Evolutionary conservation across 1,139 yeast genomes (phyloP), one percentile per base, ranked within the genome.

Genomic region (Debaryomycetaceae sp.): DNA sequence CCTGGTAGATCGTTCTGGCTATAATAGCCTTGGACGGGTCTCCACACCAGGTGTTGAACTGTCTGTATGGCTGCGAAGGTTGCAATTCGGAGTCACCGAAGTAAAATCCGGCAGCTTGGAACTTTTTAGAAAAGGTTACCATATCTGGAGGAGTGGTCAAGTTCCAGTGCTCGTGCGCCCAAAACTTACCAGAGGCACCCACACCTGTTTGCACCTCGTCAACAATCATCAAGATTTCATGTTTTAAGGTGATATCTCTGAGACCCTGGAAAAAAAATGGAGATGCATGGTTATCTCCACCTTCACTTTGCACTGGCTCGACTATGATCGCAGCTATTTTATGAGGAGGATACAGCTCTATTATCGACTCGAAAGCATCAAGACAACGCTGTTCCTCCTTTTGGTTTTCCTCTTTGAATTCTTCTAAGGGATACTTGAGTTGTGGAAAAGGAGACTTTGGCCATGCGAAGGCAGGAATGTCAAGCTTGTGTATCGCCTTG

Each of bases 31-130:
- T 78, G 29, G 84, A 79, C 56, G 89, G 87, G 58, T 83, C 89
- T 54, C 89, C 91, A 65, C 88, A 83, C 91, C 91, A 83, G 46
- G 91, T 83, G 74, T 83, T 83, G 70, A 83, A 83, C 60, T 83
- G 89, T 66, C 89, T 77, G 65, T 78, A 83, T 8, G 89, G 78
- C 50, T 69, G 70, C 49, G 73, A 75, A 46, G 87, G 87, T 53
- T 78, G 73, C 50, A 81, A 75, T 39, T 72, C 69, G 28, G 78
- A 79, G 60, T 83, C 80, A 48, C 73, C 76, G 74, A 80, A 83
- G 68, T 77, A 83, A 65, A 81, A 83, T 35, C 91, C 91, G 7
- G 89, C 89, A 43, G 86, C 79, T 63, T 83, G 91, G 74, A 83
- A 82, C 59, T 83, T 83, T 63, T 83, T 83, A 45, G 87, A 81